Evolutionary conservation across 495 filamentous ascomycete species (phyloP).

Genomic region (Penicillium coprophilum): DNA sequence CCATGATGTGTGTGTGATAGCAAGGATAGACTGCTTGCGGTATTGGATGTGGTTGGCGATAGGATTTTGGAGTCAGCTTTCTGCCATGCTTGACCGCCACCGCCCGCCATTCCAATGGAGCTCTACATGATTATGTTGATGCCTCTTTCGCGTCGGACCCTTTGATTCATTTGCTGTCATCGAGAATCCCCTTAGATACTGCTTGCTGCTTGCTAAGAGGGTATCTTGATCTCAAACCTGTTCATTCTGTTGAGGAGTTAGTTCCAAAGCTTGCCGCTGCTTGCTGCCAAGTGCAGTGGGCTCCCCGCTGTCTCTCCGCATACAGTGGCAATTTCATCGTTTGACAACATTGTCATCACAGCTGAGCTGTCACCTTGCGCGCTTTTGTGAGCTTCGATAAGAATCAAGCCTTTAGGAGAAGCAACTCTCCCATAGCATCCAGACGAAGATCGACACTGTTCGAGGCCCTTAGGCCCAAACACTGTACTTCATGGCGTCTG

Average conservation of each 20-base stretch:
- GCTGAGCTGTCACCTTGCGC: not conserved
- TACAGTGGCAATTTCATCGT: conserved; percentile 15
- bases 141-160: not conserved
- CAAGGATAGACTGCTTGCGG: conserved; percentile 30
- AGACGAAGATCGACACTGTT: not conserved
- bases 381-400: not conserved
- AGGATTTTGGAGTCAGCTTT: conserved; percentile 37
- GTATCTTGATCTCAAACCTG: not conserved
- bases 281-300: conserved; percentile 27
- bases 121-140: conserved; percentile 11
- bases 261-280: conserved; percentile 19
- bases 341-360: conserved; percentile 2
- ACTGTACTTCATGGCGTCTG: conserved; percentile 34
- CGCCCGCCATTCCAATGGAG: conserved; percentile 12
- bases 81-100: conserved; percentile 23
- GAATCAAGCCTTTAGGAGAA: not conserved
- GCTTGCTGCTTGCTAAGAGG: not conserved
- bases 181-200: not conserved
- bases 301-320: conserved; percentile 33
- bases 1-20: conserved; percentile 44
- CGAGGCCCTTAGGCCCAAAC: conserved; percentile 18
- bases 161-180: conserved; percentile 5
- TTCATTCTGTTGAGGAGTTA: not conserved
- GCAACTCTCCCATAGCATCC: not conserved
- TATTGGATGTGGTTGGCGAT: conserved; percentile 25